phyloP scores from a whole-genome alignment of 495 filamentous ascomycete genomes.

The Neurospora sp. region DNA sequence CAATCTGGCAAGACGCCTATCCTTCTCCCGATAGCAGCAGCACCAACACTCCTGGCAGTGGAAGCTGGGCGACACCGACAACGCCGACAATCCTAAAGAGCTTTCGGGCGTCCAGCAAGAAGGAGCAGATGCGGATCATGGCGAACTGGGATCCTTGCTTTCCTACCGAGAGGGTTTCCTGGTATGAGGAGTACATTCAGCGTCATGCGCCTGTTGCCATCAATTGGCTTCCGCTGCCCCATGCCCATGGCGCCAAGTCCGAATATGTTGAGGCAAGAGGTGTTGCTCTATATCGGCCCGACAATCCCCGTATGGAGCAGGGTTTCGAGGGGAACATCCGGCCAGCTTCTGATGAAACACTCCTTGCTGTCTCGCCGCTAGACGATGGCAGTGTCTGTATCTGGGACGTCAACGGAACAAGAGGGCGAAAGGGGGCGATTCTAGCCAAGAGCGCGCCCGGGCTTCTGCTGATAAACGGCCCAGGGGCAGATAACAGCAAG shows the following conservation, averaged over 20 bases:
- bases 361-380: slow-evolving; percentile 65
- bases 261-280: slow-evolving; percentile 48
- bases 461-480: slow-evolving; percentile 45
- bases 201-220: slow-evolving; percentile 63
- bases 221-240: slow-evolving; percentile 59
- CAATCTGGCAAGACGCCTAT: slow-evolving; percentile 2
- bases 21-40: slow-evolving; percentile 10
- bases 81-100: slow-evolving; percentile 8
- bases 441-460: slow-evolving; percentile 54
- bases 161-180: slow-evolving; percentile 56
- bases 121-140: slow-evolving; percentile 44
- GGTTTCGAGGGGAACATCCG: neutral
- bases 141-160: slow-evolving; percentile 78
- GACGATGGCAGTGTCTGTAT: slow-evolving; percentile 79
- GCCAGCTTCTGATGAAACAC: slow-evolving; percentile 14
- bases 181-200: slow-evolving; percentile 84
- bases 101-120: slow-evolving; percentile 25
- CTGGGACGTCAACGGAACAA: slow-evolving; percentile 67
- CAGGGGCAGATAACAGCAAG: slow-evolving; percentile 30
- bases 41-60: slow-evolving; percentile 5
- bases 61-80: slow-evolving; percentile 11
- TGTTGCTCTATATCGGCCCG: slow-evolving; percentile 51
- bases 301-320: slow-evolving; percentile 34
- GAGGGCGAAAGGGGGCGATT: slow-evolving; percentile 52
- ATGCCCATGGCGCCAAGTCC: slow-evolving; percentile 24